Evolutionary conservation across 2,329 filamentous ascomycete species (phyloP), one percentile per base, ranked within the genome.

Genomic region (Epichloe coenophiala): DNA sequence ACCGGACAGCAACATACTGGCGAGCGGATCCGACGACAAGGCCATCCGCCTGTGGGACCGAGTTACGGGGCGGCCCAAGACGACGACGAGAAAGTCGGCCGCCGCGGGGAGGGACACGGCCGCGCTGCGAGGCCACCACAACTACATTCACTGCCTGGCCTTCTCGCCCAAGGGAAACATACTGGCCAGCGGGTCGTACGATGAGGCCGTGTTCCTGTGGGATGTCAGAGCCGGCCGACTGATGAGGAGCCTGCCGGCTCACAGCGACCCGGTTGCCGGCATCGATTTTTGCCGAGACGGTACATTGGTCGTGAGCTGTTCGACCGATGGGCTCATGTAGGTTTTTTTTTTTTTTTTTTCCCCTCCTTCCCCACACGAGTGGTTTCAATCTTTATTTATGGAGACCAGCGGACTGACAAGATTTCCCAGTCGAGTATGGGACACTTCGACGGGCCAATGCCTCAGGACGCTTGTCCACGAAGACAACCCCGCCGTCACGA

Each of bases 121-220:
- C 2, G 77, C 80, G 5, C 73, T 97, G 57, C 75, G 86, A 23
- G 91, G 93, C 2, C 93, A 98, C 61, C 89, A 96, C 66, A 97
- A 94, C 68, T 97, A 97, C 67, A 84, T 98, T 33, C 95, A 95
- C 68, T 88, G 85, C 47, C 74, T 98, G 36, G 89, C 90, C 5
- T 97, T 97, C 66, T 91, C 88, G n/a, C 93, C 93, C 2, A 97
- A 96, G 66, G 93, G 93, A 23, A 98, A 98, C 63, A 95, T 97
- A 63, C 78, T 98, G 36, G 93, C 90, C 15, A 94, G 87, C 57
- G 93, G 93, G 12, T 94, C 87, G 56, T 97, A 96, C 68, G 93
- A 98, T 58, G 93, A 98, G 71, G 93, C 93, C 4, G 88, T 98
- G 0, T 96, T 95, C 57, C 69, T 98, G 5, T 98, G 93, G 93